A percentile compares a stretch with the other conserved stretches of the same genome.
These are phyloP conservation scores for Kwoniella europaea DNA, from an alignment of 768 basidiomycete species.

Conservation along the genomic window DNA sequence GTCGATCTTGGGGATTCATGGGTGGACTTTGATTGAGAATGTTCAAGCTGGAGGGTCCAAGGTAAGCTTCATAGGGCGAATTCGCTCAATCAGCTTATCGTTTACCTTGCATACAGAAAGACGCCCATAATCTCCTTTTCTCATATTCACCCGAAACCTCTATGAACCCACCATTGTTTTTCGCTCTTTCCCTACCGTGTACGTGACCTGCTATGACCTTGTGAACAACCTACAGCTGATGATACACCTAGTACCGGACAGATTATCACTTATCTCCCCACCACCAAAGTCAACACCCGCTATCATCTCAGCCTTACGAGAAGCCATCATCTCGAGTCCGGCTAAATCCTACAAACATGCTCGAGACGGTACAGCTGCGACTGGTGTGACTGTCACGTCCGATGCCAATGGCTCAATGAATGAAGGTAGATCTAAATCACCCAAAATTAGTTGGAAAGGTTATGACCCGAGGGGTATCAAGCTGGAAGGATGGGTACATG, in stretches of 20 bases:
- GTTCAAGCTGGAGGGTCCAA: conserved; percentile 42
- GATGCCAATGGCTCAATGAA: background rate
- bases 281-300: conserved; percentile 46
- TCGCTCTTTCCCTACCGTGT: conserved; percentile 50
- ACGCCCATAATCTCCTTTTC: conserved; percentile 48
- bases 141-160: conserved; percentile 28
- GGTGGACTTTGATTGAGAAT: conserved; percentile 38
- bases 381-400: conserved; percentile 2
- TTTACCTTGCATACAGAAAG: conserved; percentile 21
- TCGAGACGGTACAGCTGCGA: conserved; percentile 14
- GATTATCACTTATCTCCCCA: conserved; percentile 50
- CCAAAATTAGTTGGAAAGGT: conserved; percentile 25
- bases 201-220: background rate
- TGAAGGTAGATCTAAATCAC: background rate
- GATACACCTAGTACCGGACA: conserved; percentile 38
- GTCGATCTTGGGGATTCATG: conserved; percentile 38
- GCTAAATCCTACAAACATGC: conserved; percentile 3
- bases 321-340: conserved; percentile 34
- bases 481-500: conserved; percentile 51
- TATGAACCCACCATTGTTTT: conserved; percentile 39
- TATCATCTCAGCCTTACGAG: conserved; percentile 43
- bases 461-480: conserved; percentile 32
- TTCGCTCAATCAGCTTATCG: background rate
- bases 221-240: conserved; percentile 14
- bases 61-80: conserved; percentile 5